Base-by-base conservation (phyloP, 192 early-diverging fungal genomes). In the Entophlyctis luteolus region DNA sequence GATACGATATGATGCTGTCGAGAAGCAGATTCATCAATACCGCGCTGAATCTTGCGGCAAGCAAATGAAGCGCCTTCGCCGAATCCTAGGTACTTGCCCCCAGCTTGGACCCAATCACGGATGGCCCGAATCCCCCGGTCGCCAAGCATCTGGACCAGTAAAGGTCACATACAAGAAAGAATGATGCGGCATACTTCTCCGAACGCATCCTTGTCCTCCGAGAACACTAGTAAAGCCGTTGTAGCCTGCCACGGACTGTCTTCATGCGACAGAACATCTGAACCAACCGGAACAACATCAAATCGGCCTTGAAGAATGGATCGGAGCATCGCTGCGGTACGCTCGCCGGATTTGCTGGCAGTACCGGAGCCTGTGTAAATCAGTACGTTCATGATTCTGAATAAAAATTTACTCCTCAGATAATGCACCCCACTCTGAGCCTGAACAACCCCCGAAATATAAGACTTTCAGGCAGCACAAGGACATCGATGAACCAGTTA, bases 41-140 rank as follows among this genome's bases (percentile, higher is more conserved):
- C n/a, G n/a, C n/a, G n/a, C n/a, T n/a, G n/a, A n/a, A n/a, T n/a
- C n/a, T n/a, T n/a, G n/a, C n/a, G 72, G 29, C 80, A 78, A 3
- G 81, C 91, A 72, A 91, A 97, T 74, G 96, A 95, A 1, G 84
- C 88, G 22, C 95, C 97, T 0, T 92, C 93, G 56, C 97, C 96
- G 5, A 99, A 87, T 0, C 97, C 97, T 53, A 93, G 76, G 74
- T 93, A 99, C 23, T 81, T 76, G 1, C 97, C 97, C 48, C 94
- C 95, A 20, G 54, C 59, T 0, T 45, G 48, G 10, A 95, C 89
- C 79, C 84, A 94, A 16, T 74, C 66, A 1, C 59, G 62, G 55
- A 97, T 90, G 4, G 81, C 81, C 2, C 48, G 67, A 46, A 87
- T 93, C 47, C 85, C 88, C 48, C 33, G 27, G 0, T 67, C 68